Evolutionary conservation across 176 grass and related monocot genomes (phyloP).

Genomic region (Carex myosuroides): DNA sequence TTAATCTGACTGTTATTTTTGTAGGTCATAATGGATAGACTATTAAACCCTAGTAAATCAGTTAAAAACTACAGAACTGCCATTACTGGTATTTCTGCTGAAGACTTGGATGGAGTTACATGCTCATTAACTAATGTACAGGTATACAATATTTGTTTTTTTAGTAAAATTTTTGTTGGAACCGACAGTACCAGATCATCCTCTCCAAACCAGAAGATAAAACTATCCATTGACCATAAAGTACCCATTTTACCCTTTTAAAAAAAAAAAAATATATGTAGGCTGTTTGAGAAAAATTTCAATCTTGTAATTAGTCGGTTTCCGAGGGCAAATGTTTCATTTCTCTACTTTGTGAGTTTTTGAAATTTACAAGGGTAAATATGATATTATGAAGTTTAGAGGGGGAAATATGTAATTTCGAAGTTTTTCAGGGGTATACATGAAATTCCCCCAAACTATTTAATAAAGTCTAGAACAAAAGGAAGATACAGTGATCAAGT

Average conservation of each 20-base stretch:
- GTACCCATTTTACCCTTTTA: too few relatives aligned
- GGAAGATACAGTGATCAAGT: neutral
- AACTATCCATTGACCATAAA: neutral
- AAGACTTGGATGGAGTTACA: constrained; percentile 73
- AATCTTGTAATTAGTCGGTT: too few relatives aligned
- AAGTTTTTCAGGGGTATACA: too few relatives aligned
- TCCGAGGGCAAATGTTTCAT: too few relatives aligned
- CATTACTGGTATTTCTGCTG: constrained; percentile 65
- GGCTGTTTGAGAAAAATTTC: too few relatives aligned
- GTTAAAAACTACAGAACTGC: constrained; percentile 65
- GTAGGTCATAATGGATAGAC: neutral
- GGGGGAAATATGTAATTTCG: too few relatives aligned
- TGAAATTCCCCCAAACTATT: too few relatives aligned
- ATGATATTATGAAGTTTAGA: too few relatives aligned
- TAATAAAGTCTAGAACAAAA: neutral
- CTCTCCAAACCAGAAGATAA: neutral
- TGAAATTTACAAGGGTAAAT: too few relatives aligned
- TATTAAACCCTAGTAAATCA: neutral
- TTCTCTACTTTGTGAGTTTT: too few relatives aligned
- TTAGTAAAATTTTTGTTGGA: neutral
- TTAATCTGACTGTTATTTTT: neutral
- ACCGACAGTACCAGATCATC: neutral
- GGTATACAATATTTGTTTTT: constrained; percentile 30
- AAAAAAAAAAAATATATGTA: too few relatives aligned
- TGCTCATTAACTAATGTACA: constrained; percentile 65